phyloP scores from a whole-genome alignment of 2,329 filamentous ascomycete genomes.

The Alternaria sp. region DNA sequence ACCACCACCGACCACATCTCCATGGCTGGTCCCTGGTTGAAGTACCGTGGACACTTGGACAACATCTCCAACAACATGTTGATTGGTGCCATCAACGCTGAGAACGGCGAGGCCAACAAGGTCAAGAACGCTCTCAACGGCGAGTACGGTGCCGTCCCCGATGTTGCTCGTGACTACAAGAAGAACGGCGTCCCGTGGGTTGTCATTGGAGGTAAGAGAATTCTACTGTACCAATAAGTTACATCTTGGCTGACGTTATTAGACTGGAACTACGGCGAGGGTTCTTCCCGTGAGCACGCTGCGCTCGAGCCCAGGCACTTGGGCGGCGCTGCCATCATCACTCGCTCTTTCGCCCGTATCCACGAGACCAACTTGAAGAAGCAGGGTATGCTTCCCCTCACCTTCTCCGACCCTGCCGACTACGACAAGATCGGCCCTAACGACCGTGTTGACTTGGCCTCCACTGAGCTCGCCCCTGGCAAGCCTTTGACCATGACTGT shows the following conservation, averaged over 20 bases:
- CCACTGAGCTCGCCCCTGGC: slow-evolving; percentile 89
- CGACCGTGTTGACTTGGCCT: slow-evolving; percentile 89
- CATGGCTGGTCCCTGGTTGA: slow-evolving; percentile 96
- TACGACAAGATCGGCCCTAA: slow-evolving; percentile 96
- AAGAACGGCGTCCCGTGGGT: slow-evolving; percentile 95
- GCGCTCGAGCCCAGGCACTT: slow-evolving; percentile 97
- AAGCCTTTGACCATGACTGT: slow-evolving; percentile 92
- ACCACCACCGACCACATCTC: slow-evolving; percentile 98
- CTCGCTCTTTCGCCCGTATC: slow-evolving; percentile 95
- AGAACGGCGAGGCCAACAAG: slow-evolving; percentile 97
- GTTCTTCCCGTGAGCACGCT: slow-evolving; percentile 96
- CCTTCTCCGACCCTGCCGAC: slow-evolving; percentile 91
- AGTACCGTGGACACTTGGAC: slow-evolving; percentile 98
- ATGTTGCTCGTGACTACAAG: slow-evolving; percentile 98
- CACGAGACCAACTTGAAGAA: slow-evolving; percentile 99
- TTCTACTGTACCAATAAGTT: neutral
- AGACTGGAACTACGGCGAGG: slow-evolving; percentile 99
- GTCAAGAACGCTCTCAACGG: slow-evolving; percentile 88
- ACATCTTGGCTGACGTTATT: neutral
- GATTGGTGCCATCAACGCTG: slow-evolving; percentile 95
- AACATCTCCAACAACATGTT: slow-evolving; percentile 99
- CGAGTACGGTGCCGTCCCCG: slow-evolving; percentile 87
- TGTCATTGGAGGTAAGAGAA: slow-evolving; percentile 77
- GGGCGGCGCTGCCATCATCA: slow-evolving; percentile 96
- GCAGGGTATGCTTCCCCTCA: slow-evolving; percentile 99